phyloP scores from a whole-genome alignment of 176 grass and related monocot species.

The Metroxylon sagu region DNA sequence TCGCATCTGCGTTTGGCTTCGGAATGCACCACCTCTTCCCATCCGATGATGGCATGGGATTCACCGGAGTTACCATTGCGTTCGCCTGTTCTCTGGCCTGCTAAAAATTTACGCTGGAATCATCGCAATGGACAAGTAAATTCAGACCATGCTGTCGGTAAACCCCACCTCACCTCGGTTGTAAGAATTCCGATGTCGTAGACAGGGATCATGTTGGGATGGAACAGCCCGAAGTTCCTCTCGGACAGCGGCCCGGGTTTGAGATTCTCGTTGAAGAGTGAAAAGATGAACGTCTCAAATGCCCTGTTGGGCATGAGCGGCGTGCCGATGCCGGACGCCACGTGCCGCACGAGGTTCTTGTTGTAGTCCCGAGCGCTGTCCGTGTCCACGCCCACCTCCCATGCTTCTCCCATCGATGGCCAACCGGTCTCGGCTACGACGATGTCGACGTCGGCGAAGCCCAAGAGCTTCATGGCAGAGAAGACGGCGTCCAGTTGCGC shows the following conservation, averaged over 20 bases:
- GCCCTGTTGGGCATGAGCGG: conserved; percentile 73
- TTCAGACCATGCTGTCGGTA: too few species aligned
- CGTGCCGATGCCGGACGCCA: conserved; percentile 57
- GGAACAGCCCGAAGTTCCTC: conserved; percentile 70
- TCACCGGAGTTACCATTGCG: background rate
- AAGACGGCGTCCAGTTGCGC: conserved; percentile 76
- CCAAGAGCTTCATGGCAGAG: conserved; percentile 43
- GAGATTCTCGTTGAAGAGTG: conserved; percentile 74
- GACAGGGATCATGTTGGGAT: conserved; percentile 49
- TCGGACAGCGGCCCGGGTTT: conserved; percentile 56
- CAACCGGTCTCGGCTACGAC: conserved; percentile 69
- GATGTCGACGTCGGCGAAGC: conserved; percentile 50
- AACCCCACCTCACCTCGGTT: background rate
- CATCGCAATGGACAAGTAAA: too few species aligned
- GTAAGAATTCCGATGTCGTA: conserved; percentile 66
- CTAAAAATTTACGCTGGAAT: background rate
- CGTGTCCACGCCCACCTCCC: conserved; percentile 36
- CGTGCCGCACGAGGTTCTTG: conserved; percentile 63
- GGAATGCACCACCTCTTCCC: conserved; percentile 61
- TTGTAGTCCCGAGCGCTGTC: conserved; percentile 58
- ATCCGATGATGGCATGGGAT: background rate
- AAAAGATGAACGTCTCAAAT: conserved; percentile 72
- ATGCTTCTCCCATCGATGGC: conserved; percentile 54
- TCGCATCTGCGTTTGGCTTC: conserved; percentile 37
- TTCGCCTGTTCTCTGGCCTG: background rate